These are phyloP conservation scores for Fusarium domesticum DNA, from an alignment of 2,329 filamentous ascomycete genomes.

Conservation along the genomic window DNA sequence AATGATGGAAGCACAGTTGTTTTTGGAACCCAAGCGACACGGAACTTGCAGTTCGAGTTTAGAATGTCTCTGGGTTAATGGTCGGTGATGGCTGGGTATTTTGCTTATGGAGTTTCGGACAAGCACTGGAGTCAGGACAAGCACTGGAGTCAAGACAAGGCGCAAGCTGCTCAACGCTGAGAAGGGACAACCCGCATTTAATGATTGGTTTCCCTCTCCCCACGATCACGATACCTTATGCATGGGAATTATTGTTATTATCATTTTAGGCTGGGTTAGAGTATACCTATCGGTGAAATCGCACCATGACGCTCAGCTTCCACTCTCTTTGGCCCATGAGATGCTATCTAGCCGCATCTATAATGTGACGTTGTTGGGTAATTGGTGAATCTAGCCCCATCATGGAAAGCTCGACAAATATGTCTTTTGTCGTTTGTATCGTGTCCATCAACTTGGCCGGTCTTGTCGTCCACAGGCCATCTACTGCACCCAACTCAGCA, in stretches of 20 bases:
- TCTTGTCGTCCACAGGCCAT: slow-evolving; percentile 22
- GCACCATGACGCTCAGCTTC: too few species aligned
- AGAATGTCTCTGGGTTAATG: slow-evolving; percentile 9
- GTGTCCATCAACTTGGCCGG: slow-evolving; percentile 20
- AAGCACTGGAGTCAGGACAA: background rate
- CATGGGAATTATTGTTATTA: slow-evolving; percentile 2
- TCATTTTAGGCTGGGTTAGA: slow-evolving; percentile 17
- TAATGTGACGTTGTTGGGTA: background rate
- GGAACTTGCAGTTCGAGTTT: slow-evolving; percentile 29
- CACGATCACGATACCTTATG: slow-evolving; percentile 2
- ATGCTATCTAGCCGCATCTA: background rate
- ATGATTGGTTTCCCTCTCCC: too few species aligned
- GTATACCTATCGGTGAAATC: slow-evolving; percentile 12
- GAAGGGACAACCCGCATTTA: too few species aligned
- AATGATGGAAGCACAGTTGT: slow-evolving; percentile 20
- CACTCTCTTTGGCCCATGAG: background rate
- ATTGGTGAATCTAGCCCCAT: slow-evolving; percentile 14
- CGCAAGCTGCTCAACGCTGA: background rate
- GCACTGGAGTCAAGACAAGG: background rate
- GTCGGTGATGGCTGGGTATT: background rate
- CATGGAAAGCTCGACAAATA: slow-evolving; percentile 25
- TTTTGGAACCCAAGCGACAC: slow-evolving; percentile 19
- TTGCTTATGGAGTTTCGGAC: slow-evolving; percentile 9
- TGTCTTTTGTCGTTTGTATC: slow-evolving; percentile 16
- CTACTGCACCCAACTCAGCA: slow-evolving; percentile 25